Conservation (phyloP, 495 filamentous ascomycete species). For the Penicillium daleae region DNA sequence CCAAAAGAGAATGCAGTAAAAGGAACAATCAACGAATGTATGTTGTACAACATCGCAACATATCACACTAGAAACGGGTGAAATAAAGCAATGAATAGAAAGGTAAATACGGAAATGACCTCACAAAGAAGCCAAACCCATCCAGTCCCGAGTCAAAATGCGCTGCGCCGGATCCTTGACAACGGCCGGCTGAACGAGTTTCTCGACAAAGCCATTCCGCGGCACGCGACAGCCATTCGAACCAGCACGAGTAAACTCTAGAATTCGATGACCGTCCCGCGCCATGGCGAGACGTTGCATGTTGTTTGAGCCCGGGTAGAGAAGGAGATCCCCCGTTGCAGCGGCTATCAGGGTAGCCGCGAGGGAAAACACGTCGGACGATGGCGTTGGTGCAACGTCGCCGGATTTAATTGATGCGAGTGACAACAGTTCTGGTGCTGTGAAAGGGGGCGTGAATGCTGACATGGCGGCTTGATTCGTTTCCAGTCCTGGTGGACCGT, state of each 20-base stretch:
- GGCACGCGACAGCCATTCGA: constrained; percentile 46
- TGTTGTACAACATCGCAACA: neutral
- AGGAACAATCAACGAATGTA: neutral
- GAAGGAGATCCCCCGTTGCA: constrained; percentile 54
- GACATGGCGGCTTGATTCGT: constrained; percentile 36
- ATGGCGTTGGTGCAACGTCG: constrained; percentile 21
- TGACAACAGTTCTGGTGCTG: constrained; percentile 58
- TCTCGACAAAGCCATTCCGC: constrained; percentile 50
- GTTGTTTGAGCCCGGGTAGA: constrained; percentile 53
- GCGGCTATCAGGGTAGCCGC: constrained; percentile 59
- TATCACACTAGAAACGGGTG: neutral
- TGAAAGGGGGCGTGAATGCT: constrained; percentile 61
- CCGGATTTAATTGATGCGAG: constrained; percentile 37
- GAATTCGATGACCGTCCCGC: constrained; percentile 49
- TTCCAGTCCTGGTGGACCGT: constrained; percentile 19
- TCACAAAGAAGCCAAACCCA: constrained; percentile 24
- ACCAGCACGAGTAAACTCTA: constrained; percentile 50
- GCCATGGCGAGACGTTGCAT: constrained; percentile 52
- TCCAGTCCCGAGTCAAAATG: constrained; percentile 41
- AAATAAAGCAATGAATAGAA: constrained; percentile 12
- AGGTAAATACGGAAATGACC: neutral
- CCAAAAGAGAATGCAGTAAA: neutral
- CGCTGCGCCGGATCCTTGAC: constrained; percentile 47
- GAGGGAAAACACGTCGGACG: constrained; percentile 53
- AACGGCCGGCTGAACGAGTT: constrained; percentile 44